Base-by-base conservation (phyloP, 1,284 basidiomycete genomes). In the Microbotryum lychnidis-dioicae region DNA sequence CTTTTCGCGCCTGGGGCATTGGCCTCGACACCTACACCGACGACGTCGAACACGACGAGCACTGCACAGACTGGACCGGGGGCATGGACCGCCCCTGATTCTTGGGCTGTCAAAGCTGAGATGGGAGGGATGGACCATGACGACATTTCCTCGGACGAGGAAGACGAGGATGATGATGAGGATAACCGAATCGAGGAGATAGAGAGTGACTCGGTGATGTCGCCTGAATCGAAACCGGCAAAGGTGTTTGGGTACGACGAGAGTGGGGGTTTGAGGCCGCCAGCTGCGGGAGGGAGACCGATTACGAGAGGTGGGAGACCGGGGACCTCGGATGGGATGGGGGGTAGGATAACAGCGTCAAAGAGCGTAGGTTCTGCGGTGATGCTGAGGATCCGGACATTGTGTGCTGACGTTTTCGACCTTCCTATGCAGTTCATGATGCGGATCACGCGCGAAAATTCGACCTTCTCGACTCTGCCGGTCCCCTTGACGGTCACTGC, bases 101-200 rank as follows among this genome's bases (percentile, higher is more conserved):
- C 77, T 16, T 81, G 80, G 80, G 79, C 79, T 18, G 80, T 81
- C 18, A 78, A 80, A 65, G 76, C 72, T 1, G 78, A 79, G 49
- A 76, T 75, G 27, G 74, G 73, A 1, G 71, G 66, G 8, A 73
- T 71, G 6, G 51, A 62, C 20, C 58, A 63, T 6, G 72, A 74
- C n/a, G 74, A 72, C n/a, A 70, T 72, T 10, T 73, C 73, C 58
- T 70, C 71, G 14, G 73, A 73, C 20, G 70, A 69, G 25, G 67
- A 64, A 10, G 71, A 69, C 66, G 75, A 71, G 23, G 76, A 79
- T 6, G 69, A 63, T 2, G 71, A 67, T 1, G 73, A 68, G 3
- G 69, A 70, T 20, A 59, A 72, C 29, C 73, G 73, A 9, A 59
- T 69, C 27, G 60, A 62, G 29, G 65, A 69, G 50, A 57, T 59